Evolutionary conservation across 164 flowering plant genomes (phyloP), one percentile per base, ranked within the genome.

Genomic region (Vitis rupestris): DNA sequence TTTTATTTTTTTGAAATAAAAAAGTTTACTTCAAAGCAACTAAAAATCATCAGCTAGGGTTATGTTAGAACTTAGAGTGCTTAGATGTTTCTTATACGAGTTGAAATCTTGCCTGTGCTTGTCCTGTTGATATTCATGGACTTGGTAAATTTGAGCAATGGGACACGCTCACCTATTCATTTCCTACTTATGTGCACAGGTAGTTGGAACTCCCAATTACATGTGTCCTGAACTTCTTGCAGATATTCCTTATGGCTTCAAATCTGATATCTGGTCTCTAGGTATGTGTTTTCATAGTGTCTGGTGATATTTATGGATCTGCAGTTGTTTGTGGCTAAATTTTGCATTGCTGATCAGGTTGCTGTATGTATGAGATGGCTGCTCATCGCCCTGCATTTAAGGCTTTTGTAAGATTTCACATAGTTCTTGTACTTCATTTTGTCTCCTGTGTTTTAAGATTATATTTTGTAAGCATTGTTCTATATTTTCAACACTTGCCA

Each of bases 211-310:
- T 68, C 99, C 99, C 61, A 95, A 95, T 81, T 95, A 95, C 81
- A 95, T 95, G 99, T 95, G 99, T 72, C 99, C 99, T 64, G 99
- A 95, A 80, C 88, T 95, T 70, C 96, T 95, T 70, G 90, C 99
- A 50, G 99, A 95, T 80, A 95, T 95, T 73, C 99, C 99, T 23
- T 95, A 95, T 77, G 99, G 99, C 72, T 95, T 95, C 81, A 95
- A 95, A 74, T 95, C 99, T 13, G 99, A 95, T 80, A 95, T 95
- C 66, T 95, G 99, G 99, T 95, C 99, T 50, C 84, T 95, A 63
- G 99, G 99, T 95, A 86, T 47, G 74, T 66, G 1, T 30, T 31
- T 54, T 59, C 49, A 50, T 19, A 55, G 7, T 58, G 4, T 53
- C n/a, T 49, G 6, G 8, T 57, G 10, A 47, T 60, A 1, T 31